These are phyloP conservation scores for Candida boleticola DNA, from an alignment of 805 yeast genomes.

Conservation along the genomic window DNA sequence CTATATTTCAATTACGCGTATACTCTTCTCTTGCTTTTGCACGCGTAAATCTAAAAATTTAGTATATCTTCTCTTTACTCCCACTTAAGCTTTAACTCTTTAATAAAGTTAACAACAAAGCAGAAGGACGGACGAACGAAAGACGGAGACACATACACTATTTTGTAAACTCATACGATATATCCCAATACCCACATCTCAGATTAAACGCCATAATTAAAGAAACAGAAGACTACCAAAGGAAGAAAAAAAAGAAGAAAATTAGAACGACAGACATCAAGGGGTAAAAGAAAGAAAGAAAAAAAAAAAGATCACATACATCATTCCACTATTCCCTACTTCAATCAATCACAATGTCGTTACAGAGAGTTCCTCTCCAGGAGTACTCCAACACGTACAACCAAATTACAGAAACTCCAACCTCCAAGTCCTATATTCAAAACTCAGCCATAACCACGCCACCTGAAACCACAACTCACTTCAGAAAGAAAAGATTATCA, in stretches of 20 bases:
- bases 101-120: not conserved
- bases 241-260: too few species aligned
- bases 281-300: too few species aligned
- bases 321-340: too few species aligned
- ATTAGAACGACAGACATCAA: too few species aligned
- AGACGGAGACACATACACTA: not conserved
- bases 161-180: too few species aligned
- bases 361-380: slow-evolving; percentile 12
- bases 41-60: not conserved
- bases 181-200: too few species aligned
- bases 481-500: slow-evolving; percentile 12
- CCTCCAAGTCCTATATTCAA: slow-evolving; percentile 12
- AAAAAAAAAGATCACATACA: too few species aligned
- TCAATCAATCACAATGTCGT: slow-evolving; percentile 5
- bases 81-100: slow-evolving; percentile 1
- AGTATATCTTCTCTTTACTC: not conserved
- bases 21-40: slow-evolving; percentile 1
- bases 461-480: slow-evolving; percentile 25
- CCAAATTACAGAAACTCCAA: slow-evolving; percentile 24
- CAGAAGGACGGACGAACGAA: not conserved
- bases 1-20: not conserved
- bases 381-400: slow-evolving; percentile 10
- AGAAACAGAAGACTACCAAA: too few species aligned
- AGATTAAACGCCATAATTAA: too few species aligned
- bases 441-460: slow-evolving; percentile 34